phyloP scores from a whole-genome alignment of 164 flowering plant genomes.

The Cinnamomum micranthum region DNA sequence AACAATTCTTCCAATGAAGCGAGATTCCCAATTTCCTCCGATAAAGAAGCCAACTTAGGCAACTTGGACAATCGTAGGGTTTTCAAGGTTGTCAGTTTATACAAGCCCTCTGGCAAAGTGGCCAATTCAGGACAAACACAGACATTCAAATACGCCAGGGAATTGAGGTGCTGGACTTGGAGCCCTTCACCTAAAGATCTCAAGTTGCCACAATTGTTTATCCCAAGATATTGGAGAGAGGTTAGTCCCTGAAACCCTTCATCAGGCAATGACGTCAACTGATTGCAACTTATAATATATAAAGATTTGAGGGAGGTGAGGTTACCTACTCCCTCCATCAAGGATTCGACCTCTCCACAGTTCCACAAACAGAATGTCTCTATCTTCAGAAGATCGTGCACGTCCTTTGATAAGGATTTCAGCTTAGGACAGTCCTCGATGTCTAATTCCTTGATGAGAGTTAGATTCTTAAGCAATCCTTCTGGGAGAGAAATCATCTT shows the following conservation, averaged over 20 bases:
- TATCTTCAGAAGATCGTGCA: slow-evolving; percentile 1
- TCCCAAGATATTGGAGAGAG: not conserved
- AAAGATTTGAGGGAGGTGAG: slow-evolving; percentile 10
- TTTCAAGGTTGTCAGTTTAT: not conserved
- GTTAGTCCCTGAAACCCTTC: not conserved
- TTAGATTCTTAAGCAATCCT: slow-evolving; percentile 4
- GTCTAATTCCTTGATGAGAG: not conserved
- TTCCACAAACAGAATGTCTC: slow-evolving; percentile 1
- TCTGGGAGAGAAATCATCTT: slow-evolving; percentile 4
- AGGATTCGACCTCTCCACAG: slow-evolving; percentile 4
- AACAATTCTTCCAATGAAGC: not conserved
- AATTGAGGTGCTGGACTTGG: not conserved
- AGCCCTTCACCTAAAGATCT: not conserved
- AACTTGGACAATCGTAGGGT: fast-evolving
- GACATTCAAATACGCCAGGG: not conserved
- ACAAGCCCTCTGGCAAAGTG: not conserved
- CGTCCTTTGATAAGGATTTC: slow-evolving; percentile 1
- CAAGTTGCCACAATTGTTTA: not conserved
- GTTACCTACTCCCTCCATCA: slow-evolving; percentile 8
- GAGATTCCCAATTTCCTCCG: not conserved
- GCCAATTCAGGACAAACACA: not conserved
- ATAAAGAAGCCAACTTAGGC: not conserved
- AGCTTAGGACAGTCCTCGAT: slow-evolving; percentile 14
- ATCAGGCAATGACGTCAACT: not conserved
- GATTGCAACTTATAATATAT: not conserved